Evolutionary conservation across 345 rosid species (phyloP).

Genomic region (Brassica rapa): DNA sequence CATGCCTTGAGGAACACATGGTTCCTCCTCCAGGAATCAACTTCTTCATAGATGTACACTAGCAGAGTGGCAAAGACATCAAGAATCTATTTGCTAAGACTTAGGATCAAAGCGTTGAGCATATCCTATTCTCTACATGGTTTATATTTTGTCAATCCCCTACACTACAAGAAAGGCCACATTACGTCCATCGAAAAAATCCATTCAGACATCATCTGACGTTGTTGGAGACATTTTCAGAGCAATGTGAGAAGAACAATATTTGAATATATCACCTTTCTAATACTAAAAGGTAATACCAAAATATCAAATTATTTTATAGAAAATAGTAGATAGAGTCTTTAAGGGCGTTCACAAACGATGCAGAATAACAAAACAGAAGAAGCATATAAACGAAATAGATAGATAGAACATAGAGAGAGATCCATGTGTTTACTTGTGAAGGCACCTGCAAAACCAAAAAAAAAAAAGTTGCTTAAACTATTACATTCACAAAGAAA

Average conservation of each 20-base stretch:
- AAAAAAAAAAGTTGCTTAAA: neutral
- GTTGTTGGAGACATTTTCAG: neutral
- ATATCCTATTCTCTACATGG: neutral
- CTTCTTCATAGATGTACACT: too few relatives aligned
- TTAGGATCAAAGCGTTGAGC: neutral
- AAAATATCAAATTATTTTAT: neutral
- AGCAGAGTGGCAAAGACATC: too few relatives aligned
- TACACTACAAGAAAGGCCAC: neutral
- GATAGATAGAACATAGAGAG: neutral
- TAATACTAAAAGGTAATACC: neutral
- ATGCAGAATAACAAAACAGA: neutral
- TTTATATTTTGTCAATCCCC: neutral
- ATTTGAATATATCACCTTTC: neutral
- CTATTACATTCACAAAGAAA: neutral
- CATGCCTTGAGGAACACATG: constrained; percentile 67
- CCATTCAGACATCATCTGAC: neutral
- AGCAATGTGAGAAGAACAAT: neutral
- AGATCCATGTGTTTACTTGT: neutral
- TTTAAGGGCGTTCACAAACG: neutral
- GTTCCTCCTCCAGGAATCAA: constrained; percentile 62
- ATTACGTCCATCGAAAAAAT: neutral
- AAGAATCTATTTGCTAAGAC: neutral
- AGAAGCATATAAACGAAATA: neutral
- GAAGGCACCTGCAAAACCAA: neutral
- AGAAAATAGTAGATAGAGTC: neutral